phyloP scores from a whole-genome alignment of 2,329 filamentous ascomycete species.

The Colletotrichum incanum region DNA sequence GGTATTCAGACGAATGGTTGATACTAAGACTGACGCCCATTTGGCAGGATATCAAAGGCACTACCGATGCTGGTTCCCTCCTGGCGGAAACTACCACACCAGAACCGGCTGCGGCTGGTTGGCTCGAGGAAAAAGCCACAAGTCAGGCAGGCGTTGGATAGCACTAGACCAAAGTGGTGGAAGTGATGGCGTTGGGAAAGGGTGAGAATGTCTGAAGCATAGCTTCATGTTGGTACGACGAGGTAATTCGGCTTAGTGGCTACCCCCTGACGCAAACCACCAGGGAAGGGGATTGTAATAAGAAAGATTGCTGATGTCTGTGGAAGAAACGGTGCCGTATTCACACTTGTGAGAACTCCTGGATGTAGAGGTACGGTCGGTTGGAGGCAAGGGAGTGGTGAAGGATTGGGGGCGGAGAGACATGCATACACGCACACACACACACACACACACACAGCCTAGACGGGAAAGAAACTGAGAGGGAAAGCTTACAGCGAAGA shows the following conservation, averaged over 20 bases:
- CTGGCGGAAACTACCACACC: neutral
- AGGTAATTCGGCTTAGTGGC: neutral
- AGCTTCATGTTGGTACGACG: conserved; percentile 5
- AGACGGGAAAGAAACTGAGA: neutral
- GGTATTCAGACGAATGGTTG: neutral
- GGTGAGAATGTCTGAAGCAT: neutral
- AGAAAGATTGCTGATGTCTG: neutral
- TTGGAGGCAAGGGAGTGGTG: conserved; percentile 28
- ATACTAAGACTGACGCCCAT: conserved; percentile 11
- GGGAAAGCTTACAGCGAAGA: neutral
- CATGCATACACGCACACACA: neutral
- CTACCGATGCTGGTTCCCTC: neutral
- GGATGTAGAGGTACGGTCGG: neutral
- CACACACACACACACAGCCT: neutral
- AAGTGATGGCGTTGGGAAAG: conserved; percentile 18
- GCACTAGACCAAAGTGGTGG: neutral
- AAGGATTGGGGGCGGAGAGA: conserved; percentile 15
- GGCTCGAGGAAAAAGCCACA: conserved; percentile 21
- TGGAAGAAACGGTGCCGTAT: conserved; percentile 24
- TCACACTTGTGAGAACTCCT: neutral
- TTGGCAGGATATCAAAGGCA: conserved; percentile 6
- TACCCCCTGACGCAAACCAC: conserved; percentile 24
- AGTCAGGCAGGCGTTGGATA: conserved; percentile 18
- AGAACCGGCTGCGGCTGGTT: conserved; percentile 18
- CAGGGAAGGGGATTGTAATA: neutral